Evolutionary conservation across 2,329 filamentous ascomycete genomes (phyloP).

Genomic region (Diaporthe eres): DNA sequence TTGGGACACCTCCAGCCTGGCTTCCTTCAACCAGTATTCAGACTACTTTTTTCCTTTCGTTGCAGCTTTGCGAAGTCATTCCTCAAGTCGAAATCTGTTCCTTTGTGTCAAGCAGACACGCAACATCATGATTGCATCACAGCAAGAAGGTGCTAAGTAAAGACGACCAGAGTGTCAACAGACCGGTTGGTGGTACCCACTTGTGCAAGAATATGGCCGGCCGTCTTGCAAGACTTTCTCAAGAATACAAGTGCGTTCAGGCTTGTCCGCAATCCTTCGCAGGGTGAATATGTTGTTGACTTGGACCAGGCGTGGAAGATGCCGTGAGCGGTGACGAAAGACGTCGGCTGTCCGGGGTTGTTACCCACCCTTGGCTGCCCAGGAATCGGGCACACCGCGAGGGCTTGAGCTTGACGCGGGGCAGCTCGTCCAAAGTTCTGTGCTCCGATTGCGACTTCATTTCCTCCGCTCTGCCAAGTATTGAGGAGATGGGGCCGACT

Average conservation of each 20-base stretch:
- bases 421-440: constrained; percentile 15
- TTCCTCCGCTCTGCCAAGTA: constrained; percentile 31
- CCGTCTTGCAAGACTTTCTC: neutral
- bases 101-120: neutral
- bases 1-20: too few species aligned
- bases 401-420: constrained; percentile 2
- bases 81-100: too few species aligned
- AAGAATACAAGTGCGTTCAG: neutral
- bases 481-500: neutral
- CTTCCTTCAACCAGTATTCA: too few species aligned
- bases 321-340: constrained; percentile 20
- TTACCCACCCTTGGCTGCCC: neutral
- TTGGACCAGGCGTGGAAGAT: neutral
- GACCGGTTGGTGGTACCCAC: neutral
- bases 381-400: constrained; percentile 1
- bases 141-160: neutral
- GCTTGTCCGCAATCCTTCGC: neutral
- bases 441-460: neutral
- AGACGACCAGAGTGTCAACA: neutral
- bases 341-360: neutral
- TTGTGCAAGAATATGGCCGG: neutral
- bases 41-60: neutral
- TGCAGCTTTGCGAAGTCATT: neutral
- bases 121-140: neutral
- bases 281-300: neutral